Base-by-base conservation (phyloP, 2,329 filamentous ascomycete species). In the Botrytis medusae region DNA sequence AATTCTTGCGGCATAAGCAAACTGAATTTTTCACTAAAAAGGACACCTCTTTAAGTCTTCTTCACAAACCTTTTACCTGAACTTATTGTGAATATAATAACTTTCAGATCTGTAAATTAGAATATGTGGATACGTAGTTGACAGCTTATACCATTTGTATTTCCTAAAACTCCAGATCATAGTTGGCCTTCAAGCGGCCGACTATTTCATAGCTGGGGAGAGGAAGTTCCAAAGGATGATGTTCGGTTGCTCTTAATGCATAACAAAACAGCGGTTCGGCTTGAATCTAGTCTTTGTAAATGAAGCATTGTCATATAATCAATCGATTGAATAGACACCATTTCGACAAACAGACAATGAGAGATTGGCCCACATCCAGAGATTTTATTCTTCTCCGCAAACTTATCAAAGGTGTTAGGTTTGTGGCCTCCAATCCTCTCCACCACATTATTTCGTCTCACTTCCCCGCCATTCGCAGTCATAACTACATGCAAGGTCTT, bases 401-500 rank as follows among this genome's bases (percentile, higher is more conserved):
- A 62, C 37, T 62, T 25, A 14, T 62, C 60, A 62, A 62, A 62
- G 25, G 37, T 62, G 25, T 62, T 42, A 18, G 60, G 60, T 29
- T 42, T 42, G 7, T 42, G 25, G 6, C 60, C 34, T 62, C 60
- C 37, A 62, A 62, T 62, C 37, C 40, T 62, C 37, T 62, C 60
- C n/a, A 42, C 60, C 60, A 62, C 37, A 62, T 42, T 37, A n/a
- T 62, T 62, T 16, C 4, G 22, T 16, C 60, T 62, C 60, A 32
- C 40, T 63, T 46, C 61, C 44, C 61, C 61, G 12, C 40, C 61
- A 32, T 64, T 46, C 2, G 61, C 61, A 32, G 61, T 64, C 61
- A 44, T 64, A 46, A 64, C 61, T 64, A 64, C 44, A 29, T 22
- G 61, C 61, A 64, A 64, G 37, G 16, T 22, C 40, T 64, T 64